Conservation (phyloP, 2,329 filamentous ascomycete species). For the Penicillium sp. region DNA sequence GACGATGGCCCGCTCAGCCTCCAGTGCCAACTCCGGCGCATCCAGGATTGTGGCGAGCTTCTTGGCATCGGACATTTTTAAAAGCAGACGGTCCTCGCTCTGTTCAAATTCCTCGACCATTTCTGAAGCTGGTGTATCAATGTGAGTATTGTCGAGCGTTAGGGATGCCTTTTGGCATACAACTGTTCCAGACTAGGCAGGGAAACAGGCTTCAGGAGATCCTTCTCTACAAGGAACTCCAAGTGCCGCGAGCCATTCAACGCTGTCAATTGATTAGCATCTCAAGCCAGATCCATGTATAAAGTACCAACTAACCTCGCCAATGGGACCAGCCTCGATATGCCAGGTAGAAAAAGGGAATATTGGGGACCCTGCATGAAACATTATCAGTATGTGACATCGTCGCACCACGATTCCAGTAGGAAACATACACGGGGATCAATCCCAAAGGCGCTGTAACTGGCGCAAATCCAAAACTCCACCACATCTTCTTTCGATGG, state of each 20-base stretch:
- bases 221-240: slow-evolving; percentile 70
- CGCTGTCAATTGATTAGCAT: slow-evolving; percentile 45
- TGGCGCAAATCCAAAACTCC: slow-evolving; percentile 77
- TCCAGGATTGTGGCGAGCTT: slow-evolving; percentile 58
- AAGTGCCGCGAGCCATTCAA: slow-evolving; percentile 78
- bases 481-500: slow-evolving; percentile 71
- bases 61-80: slow-evolving; percentile 48
- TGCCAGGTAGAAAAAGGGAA: slow-evolving; percentile 93
- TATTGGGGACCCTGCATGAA: slow-evolving; percentile 67
- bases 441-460: slow-evolving; percentile 76
- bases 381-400: slow-evolving; percentile 7
- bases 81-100: slow-evolving; percentile 45
- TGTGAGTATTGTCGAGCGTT: slow-evolving; percentile 26
- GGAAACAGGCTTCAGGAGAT: slow-evolving; percentile 61
- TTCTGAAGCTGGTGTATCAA: slow-evolving; percentile 27
- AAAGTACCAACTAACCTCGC: slow-evolving; percentile 49
- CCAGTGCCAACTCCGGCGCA: slow-evolving; percentile 64
- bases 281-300: neutral
- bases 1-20: slow-evolving; percentile 70
- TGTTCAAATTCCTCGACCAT: slow-evolving; percentile 34
- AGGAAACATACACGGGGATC: slow-evolving; percentile 68
- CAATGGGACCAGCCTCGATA: slow-evolving; percentile 90
- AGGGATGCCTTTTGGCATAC: slow-evolving; percentile 52
- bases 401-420: neutral
- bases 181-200: slow-evolving; percentile 67